These are phyloP conservation scores for Botrytis tulipae DNA, from an alignment of 2,329 filamentous ascomycete species.

Conservation along the genomic window DNA sequence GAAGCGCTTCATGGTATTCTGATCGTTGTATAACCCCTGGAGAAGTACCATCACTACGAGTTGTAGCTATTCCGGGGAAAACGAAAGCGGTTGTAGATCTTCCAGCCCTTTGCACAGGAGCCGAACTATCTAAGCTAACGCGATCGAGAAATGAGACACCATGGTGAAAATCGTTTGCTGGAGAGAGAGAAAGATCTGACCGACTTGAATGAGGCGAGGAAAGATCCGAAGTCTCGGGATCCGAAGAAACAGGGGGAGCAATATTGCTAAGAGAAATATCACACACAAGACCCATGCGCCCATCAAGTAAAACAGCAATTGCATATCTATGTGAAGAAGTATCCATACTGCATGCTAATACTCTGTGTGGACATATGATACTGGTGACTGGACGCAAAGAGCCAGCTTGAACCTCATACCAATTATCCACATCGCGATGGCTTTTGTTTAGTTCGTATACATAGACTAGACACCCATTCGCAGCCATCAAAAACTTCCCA, in stretches of 20 bases:
- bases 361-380: conserved; percentile 55
- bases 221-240: background rate
- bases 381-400: conserved; percentile 48
- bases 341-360: conserved; percentile 62
- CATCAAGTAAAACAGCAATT: conserved; percentile 58
- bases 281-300: conserved; percentile 59
- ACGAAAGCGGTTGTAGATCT: conserved; percentile 26
- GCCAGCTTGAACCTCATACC: conserved; percentile 27
- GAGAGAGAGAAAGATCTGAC: background rate
- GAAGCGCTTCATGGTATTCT: conserved; percentile 25
- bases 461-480: conserved; percentile 53
- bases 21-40: conserved; percentile 24
- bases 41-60: conserved; percentile 19
- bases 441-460: conserved; percentile 47
- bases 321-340: conserved; percentile 54
- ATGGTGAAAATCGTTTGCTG: conserved; percentile 1
- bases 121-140: conserved; percentile 31
- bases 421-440: conserved; percentile 17
- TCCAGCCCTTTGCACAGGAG: conserved; percentile 19
- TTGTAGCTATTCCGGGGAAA: conserved; percentile 31
- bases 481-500: conserved; percentile 56
- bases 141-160: conserved; percentile 30
- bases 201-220: background rate
- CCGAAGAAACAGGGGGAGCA: background rate
- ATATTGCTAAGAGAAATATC: conserved; percentile 44